Percentiles rank a stretch among this genome's conserved stretches.
Conservation (phyloP, 2,329 filamentous ascomycete genomes). For the Colletotrichum truncatum region DNA sequence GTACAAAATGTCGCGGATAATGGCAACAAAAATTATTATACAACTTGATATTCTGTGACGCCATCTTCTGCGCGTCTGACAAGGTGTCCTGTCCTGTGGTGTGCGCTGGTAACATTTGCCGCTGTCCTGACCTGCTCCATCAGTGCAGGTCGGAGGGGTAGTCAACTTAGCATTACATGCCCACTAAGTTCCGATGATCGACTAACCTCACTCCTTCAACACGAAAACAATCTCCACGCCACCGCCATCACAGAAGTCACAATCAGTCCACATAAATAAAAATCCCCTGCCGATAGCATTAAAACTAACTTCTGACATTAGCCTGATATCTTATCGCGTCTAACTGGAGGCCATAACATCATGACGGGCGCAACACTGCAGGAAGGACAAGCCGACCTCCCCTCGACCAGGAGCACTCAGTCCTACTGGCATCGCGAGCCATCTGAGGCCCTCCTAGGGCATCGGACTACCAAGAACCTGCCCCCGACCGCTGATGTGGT, state of each 20-base stretch:
- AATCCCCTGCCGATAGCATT: neutral
- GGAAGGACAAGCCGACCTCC: slow-evolving; percentile 61
- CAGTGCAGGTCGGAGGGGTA: neutral
- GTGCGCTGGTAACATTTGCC: neutral
- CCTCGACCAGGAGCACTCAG: slow-evolving; percentile 65
- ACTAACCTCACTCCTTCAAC: slow-evolving; percentile 4
- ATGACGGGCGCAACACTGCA: slow-evolving; percentile 43
- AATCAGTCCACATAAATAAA: neutral
- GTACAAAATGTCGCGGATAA: slow-evolving; percentile 11
- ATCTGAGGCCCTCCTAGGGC: slow-evolving; percentile 70
- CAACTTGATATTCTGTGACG: neutral
- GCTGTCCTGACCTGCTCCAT: neutral
- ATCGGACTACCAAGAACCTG: slow-evolving; percentile 71
- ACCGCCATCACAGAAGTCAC: neutral
- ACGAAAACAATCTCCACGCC: slow-evolving; percentile 14
- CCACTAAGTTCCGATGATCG: neutral
- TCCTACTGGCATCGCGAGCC: slow-evolving; percentile 82
- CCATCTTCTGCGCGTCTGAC: neutral
- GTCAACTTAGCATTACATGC: slow-evolving; percentile 1
- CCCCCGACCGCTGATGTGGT: slow-evolving; percentile 73
- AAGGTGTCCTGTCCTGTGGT: neutral
- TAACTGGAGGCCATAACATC: neutral
- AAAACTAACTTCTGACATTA: neutral
- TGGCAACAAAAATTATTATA: neutral
- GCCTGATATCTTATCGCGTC: too few species aligned